phyloP scores from a whole-genome alignment of 192 early-diverging fungal species.

The Haplosporangium gracile region DNA sequence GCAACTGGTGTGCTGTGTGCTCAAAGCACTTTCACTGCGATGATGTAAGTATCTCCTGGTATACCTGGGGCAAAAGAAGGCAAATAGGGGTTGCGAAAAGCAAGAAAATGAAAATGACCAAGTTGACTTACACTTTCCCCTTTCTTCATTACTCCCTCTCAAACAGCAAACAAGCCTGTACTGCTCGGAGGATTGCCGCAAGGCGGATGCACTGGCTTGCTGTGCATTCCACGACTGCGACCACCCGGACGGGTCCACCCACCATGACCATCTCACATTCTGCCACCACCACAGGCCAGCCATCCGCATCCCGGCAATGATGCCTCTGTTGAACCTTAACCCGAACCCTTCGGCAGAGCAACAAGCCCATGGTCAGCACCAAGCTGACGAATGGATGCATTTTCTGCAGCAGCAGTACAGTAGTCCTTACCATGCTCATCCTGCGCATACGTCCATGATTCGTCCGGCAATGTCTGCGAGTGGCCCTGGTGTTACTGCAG shows the following conservation, averaged over 20 bases:
- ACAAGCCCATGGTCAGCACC: slow-evolving; percentile 12
- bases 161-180: slow-evolving; percentile 49
- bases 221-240: slow-evolving; percentile 51
- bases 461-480: not conserved
- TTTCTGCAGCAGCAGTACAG: slow-evolving; percentile 46
- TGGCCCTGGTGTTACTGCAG: not conserved
- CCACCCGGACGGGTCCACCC: slow-evolving; percentile 31
- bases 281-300: slow-evolving; percentile 54
- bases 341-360: slow-evolving; percentile 17
- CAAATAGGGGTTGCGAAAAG: not conserved
- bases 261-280: slow-evolving; percentile 48
- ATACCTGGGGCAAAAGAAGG: not conserved
- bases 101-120: not conserved
- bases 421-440: not conserved
- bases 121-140: not conserved
- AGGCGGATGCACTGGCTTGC: slow-evolving; percentile 47
- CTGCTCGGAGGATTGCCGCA: slow-evolving; percentile 47
- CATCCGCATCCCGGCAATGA: slow-evolving; percentile 32
- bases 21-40: slow-evolving; percentile 55
- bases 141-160: not conserved
- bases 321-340: slow-evolving; percentile 28
- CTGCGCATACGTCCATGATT: slow-evolving; percentile 13
- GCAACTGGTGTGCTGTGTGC: slow-evolving; percentile 58
- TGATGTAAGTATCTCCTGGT: slow-evolving; percentile 20
- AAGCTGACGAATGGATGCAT: slow-evolving; percentile 27